Conservation (phyloP, 1,284 basidiomycete species). For the Cryptococcus amylolentus region DNA sequence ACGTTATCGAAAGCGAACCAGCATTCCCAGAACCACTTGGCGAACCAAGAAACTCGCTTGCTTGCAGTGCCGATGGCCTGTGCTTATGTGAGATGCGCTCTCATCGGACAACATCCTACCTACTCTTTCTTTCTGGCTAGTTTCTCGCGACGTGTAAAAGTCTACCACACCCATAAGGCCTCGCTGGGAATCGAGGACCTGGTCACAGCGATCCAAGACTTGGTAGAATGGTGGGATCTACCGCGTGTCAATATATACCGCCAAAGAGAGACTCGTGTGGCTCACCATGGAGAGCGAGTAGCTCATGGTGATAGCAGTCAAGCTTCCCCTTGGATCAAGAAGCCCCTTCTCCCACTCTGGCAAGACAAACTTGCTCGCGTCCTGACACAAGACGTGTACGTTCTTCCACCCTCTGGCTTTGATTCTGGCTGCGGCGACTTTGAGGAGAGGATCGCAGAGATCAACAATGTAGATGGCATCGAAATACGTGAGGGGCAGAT, state of each 20-base stretch:
- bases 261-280: not conserved
- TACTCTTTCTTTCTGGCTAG: slow-evolving; percentile 55
- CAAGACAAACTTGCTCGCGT: slow-evolving; percentile 66
- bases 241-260: not conserved
- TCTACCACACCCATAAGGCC: slow-evolving; percentile 72
- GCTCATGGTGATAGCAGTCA: slow-evolving; percentile 64
- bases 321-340: slow-evolving; percentile 57
- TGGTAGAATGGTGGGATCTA: slow-evolving; percentile 70
- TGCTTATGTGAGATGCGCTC: slow-evolving; percentile 14
- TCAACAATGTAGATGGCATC: slow-evolving; percentile 72
- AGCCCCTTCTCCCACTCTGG: slow-evolving; percentile 59
- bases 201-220: slow-evolving; percentile 66
- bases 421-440: slow-evolving; percentile 68
- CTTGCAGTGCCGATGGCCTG: slow-evolving; percentile 65
- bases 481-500: slow-evolving; percentile 62
- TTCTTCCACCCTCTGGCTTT: slow-evolving; percentile 68
- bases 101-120: slow-evolving; percentile 4
- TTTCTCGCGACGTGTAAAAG: slow-evolving; percentile 70
- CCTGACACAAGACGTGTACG: slow-evolving; percentile 69
- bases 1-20: slow-evolving; percentile 80
- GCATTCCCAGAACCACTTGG: slow-evolving; percentile 76
- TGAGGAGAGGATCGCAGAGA: slow-evolving; percentile 69
- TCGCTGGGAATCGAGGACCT: slow-evolving; percentile 62
- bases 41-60: slow-evolving; percentile 68
- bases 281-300: slow-evolving; percentile 70